Conservation (phyloP, 352 stramenopile species). For the Aphanomyces astaci region DNA sequence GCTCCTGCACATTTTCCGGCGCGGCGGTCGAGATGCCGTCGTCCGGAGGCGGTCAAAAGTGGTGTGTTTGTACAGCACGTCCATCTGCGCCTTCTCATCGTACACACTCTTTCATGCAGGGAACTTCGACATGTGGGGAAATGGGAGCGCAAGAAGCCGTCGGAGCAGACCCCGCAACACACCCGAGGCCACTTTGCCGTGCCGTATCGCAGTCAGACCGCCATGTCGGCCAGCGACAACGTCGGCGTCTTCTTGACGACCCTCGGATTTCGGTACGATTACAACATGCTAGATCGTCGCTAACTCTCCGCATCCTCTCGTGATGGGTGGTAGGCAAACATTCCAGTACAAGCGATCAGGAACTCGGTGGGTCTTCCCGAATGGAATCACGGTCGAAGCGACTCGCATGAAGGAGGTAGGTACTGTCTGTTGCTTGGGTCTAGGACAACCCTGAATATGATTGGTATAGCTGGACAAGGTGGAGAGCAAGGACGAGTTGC, state of each 20-base stretch:
- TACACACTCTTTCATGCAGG: no score
- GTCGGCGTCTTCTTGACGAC: slow-evolving; percentile 63
- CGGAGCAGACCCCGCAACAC: slow-evolving; percentile 42
- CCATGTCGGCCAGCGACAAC: slow-evolving; percentile 76
- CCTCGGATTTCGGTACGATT: slow-evolving; percentile 64
- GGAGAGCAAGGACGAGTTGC: slow-evolving; percentile 75
- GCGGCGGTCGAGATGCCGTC: slow-evolving; percentile 60
- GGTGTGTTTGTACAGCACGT: slow-evolving; percentile 29
- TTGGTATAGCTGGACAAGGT: slow-evolving; percentile 55
- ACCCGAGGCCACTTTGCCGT: slow-evolving; percentile 50
- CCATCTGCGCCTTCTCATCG: no score
- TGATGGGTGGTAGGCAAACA: slow-evolving; percentile 71
- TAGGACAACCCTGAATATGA: not conserved
- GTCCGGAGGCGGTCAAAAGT: slow-evolving; percentile 70
- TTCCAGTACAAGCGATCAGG: slow-evolving; percentile 79
- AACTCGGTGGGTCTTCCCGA: slow-evolving; percentile 74
- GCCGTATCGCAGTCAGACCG: slow-evolving; percentile 74
- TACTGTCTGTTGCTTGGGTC: not conserved
- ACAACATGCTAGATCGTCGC: no score
- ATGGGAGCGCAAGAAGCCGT: slow-evolving; percentile 84
- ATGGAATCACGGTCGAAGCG: slow-evolving; percentile 74
- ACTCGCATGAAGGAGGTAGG: slow-evolving; percentile 79
- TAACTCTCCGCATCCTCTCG: no score
- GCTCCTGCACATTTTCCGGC: slow-evolving; percentile 71
- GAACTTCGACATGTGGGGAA: slow-evolving; percentile 76